Evolutionary conservation across 164 flowering plant genomes (phyloP), one percentile per base, ranked within the genome.

Genomic region (Nymphaea thermarum): DNA sequence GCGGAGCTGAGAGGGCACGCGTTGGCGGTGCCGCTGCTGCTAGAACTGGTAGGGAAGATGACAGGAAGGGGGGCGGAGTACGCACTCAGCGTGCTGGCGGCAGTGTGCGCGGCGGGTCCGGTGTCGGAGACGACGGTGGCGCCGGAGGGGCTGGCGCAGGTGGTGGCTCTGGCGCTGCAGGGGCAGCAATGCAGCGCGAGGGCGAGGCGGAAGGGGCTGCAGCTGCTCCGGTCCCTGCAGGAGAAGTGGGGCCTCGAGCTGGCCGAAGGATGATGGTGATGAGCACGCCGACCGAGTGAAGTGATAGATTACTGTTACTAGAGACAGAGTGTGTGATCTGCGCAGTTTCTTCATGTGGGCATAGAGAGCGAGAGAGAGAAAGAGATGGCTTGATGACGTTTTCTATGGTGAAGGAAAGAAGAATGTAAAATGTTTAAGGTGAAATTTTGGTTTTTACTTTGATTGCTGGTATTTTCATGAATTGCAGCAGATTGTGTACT

Each of bases 21-120:
- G 7, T 80, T 93, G 70, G 85, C 90, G 4, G 95, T 90, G 75
- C 98, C 96, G 5, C 82, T 86, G 79, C 84, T 93, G 85, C 89
- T 93, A 67, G 78, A 81, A 51, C 79, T 85, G 76, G 82, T 90
- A 86, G 87, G 85, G 53, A 81, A 70, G 64, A 74, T 80, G 82
- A 83, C 71, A 16, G 93, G 83, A 4, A 75, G 96, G 60, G 96
- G 90, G 64, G 81, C 74, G 66, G 96, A 93, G 75, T 81, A 78
- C 63, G 93, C 96, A 0, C 82, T 93, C 0, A 80, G 96, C 63
- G 83, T 82, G 8, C 72, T 90, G 4, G 87, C 86, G 2, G 92
- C 82, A 67, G 74, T 93, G 0, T 88, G 71, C 18, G 75, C 79
- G 3, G 73, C 74, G 0, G 72, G 70, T 6, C 36, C 36, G 36